Evolutionary conservation across 257 asterid species (phyloP).

Genomic region (Marsdenia floribunda): DNA sequence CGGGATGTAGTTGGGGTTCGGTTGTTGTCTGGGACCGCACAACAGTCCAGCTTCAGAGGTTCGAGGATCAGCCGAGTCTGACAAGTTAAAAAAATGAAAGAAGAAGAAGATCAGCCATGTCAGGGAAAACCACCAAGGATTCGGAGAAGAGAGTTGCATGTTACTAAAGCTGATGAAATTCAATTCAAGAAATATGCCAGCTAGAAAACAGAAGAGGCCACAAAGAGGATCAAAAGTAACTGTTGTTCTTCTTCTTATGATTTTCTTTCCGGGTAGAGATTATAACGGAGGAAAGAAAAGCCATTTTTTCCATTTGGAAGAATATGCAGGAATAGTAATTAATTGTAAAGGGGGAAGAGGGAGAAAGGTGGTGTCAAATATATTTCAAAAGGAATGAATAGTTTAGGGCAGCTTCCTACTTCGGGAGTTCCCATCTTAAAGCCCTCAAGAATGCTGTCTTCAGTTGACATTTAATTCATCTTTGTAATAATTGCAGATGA

Average conservation of each 20-base stretch:
- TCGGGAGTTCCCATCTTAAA: not conserved
- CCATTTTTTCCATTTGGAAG: too few species aligned
- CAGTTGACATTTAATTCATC: not conserved
- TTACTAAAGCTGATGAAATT: not conserved
- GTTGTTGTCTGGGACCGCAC: slow-evolving; percentile 44
- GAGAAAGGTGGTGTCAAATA: too few species aligned
- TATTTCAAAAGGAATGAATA: not conserved
- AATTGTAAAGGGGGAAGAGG: too few species aligned
- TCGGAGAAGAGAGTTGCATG: not conserved
- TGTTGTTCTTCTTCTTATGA: too few species aligned
- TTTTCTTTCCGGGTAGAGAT: too few species aligned
- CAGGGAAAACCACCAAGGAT: slow-evolving; percentile 13
- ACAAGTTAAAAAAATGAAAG: slow-evolving; percentile 1
- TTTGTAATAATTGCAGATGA: not conserved
- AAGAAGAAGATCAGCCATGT: slow-evolving; percentile 30
- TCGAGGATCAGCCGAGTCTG: slow-evolving; percentile 58
- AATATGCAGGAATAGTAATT: too few species aligned
- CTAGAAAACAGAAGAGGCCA: too few species aligned
- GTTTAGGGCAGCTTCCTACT: not conserved
- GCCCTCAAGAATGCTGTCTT: not conserved
- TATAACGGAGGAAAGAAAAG: too few species aligned
- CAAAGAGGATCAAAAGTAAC: too few species aligned
- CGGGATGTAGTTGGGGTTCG: slow-evolving; percentile 41
- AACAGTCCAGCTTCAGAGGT: slow-evolving; percentile 52
- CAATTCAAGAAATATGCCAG: not conserved